These are phyloP conservation scores for Cetradonia linearis DNA, from an alignment of 495 filamentous ascomycete species.

Conservation along the genomic window DNA sequence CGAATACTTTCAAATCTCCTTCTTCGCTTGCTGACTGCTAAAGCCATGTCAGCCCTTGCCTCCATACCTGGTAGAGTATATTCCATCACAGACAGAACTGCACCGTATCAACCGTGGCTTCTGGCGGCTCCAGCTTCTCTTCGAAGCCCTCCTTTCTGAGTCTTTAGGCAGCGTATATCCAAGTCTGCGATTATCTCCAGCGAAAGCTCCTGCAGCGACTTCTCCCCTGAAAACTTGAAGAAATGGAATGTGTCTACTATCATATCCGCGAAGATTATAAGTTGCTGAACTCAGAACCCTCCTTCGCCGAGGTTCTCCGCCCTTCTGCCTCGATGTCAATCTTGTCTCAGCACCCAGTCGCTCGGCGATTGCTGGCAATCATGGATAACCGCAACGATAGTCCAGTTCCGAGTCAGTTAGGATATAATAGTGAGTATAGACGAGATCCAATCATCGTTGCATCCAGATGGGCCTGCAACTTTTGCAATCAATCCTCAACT, in stretches of 20 bases:
- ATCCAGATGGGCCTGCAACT: not conserved
- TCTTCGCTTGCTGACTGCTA: not conserved
- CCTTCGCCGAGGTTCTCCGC: fast-evolving
- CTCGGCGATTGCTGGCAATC: not conserved
- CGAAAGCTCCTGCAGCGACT: not conserved
- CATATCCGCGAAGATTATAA: not conserved
- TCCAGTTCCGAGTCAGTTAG: not conserved
- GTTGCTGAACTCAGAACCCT: not conserved
- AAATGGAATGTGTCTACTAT: not conserved
- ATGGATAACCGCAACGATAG: not conserved
- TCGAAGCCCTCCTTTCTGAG: not conserved
- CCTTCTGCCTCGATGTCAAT: not conserved
- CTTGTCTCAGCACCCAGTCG: not conserved
- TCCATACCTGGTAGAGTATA: no score
- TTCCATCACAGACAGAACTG: not conserved
- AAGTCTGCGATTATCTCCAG: no score
- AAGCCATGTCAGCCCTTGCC: not conserved
- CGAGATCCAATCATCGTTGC: not conserved
- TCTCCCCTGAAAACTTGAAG: not conserved
- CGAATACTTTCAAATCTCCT: not conserved
- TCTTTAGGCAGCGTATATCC: no score
- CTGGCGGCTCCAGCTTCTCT: not conserved
- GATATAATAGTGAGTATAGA: not conserved
- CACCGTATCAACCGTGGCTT: not conserved
- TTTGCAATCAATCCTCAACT: no score